Percentiles rank a stretch among this genome's conserved stretches.
These are phyloP conservation scores for Geotrichum klebahnii DNA, from an alignment of 1,139 yeast species.

Conservation along the genomic window DNA sequence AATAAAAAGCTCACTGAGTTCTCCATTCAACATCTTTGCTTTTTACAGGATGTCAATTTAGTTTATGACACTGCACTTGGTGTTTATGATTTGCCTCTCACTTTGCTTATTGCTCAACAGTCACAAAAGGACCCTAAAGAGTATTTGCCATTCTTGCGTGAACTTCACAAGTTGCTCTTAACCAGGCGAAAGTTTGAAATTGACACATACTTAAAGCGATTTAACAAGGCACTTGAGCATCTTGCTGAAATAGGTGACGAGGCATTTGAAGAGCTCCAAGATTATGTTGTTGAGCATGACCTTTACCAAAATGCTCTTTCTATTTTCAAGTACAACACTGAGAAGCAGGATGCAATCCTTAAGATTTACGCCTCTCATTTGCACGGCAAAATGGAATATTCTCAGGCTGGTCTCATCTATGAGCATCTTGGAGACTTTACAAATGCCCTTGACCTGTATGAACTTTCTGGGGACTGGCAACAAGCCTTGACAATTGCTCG, in stretches of 20 bases:
- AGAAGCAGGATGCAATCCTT: slow-evolving; percentile 51
- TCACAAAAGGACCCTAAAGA: slow-evolving; percentile 98
- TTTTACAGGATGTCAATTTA: slow-evolving; percentile 82
- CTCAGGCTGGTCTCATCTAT: slow-evolving; percentile 72
- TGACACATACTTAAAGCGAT: slow-evolving; percentile 70
- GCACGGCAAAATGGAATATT: slow-evolving; percentile 47
- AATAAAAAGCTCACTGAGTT: slow-evolving; percentile 44
- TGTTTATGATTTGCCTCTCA: slow-evolving; percentile 72
- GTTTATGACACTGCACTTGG: slow-evolving; percentile 78
- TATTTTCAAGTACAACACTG: slow-evolving; percentile 56
- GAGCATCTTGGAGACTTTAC: slow-evolving; percentile 60
- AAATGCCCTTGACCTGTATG: slow-evolving; percentile 66
- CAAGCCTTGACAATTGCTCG: slow-evolving; percentile 69
- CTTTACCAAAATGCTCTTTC: slow-evolving; percentile 67
- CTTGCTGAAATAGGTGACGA: slow-evolving; percentile 51
- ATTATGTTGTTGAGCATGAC: slow-evolving; percentile 68
- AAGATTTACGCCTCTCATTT: slow-evolving; percentile 60
- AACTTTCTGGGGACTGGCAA: slow-evolving; percentile 72
- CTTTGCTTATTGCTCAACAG: slow-evolving; percentile 85
- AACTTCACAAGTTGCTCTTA: slow-evolving; percentile 62
- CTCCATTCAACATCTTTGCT: slow-evolving; percentile 76
- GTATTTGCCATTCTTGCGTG: slow-evolving; percentile 85
- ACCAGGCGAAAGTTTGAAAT: slow-evolving; percentile 69
- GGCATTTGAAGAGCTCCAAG: slow-evolving; percentile 55
- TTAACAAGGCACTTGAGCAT: slow-evolving; percentile 64